Evolutionary conservation across 2,329 filamentous ascomycete species (phyloP).

Genomic region (Coniella lustricola): DNA sequence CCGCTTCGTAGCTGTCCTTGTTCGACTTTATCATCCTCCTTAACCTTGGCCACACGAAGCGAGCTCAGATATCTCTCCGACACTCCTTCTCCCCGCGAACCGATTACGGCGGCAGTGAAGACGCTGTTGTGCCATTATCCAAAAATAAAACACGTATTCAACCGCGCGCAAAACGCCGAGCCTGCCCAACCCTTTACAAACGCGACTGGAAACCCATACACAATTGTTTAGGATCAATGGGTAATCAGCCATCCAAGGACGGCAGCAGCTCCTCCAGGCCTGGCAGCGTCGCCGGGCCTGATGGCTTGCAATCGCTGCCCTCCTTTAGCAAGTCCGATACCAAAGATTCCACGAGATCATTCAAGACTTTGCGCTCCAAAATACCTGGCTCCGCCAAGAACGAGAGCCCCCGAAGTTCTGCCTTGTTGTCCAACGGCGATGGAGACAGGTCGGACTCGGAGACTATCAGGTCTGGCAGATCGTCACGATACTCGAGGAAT

Average conservation of each 20-base stretch:
- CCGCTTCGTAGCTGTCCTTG: slow-evolving; percentile 40
- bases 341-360: slow-evolving; percentile 81
- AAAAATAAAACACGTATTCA: slow-evolving; percentile 27
- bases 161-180: slow-evolving; percentile 28
- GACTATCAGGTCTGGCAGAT: slow-evolving; percentile 66
- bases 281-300: slow-evolving; percentile 35
- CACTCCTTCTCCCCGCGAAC: slow-evolving; percentile 11
- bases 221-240: slow-evolving; percentile 44
- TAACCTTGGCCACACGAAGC: slow-evolving; percentile 30
- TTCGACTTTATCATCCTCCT: slow-evolving; percentile 47
- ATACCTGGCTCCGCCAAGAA: slow-evolving; percentile 65
- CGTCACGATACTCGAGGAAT: slow-evolving; percentile 42
- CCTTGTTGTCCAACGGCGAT: slow-evolving; percentile 58
- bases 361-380: slow-evolving; percentile 80
- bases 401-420: slow-evolving; percentile 77
- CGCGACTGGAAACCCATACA: slow-evolving; percentile 17
- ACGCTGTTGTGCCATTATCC: slow-evolving; percentile 27
- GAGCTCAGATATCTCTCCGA: slow-evolving; percentile 15
- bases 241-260: slow-evolving; percentile 66
- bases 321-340: slow-evolving; percentile 91
- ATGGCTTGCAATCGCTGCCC: slow-evolving; percentile 74
- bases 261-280: slow-evolving; percentile 44
- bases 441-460: slow-evolving; percentile 65
- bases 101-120: slow-evolving; percentile 30
- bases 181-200: slow-evolving; percentile 20